These are phyloP conservation scores for Camellia lanceoleosa DNA, from an alignment of 148 eudicot species.

Conservation along the genomic window DNA sequence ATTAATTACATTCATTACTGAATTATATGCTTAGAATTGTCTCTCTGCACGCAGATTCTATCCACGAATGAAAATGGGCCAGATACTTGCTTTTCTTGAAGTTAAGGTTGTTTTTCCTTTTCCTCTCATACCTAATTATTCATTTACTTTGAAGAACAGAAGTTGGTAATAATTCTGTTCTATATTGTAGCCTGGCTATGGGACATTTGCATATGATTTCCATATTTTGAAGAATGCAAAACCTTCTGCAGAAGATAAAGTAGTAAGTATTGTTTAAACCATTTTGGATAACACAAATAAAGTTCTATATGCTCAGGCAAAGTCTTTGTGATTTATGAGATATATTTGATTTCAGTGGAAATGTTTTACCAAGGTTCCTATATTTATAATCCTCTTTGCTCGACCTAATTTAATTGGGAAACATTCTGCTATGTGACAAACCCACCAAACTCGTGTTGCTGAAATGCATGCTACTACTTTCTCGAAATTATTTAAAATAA, in stretches of 20 bases:
- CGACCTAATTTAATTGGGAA: not conserved
- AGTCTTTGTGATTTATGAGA: not conserved
- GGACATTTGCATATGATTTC: constrained; percentile 65
- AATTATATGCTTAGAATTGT: not conserved
- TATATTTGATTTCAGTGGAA: not conserved
- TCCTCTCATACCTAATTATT: not conserved
- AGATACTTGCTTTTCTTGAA: constrained; percentile 57
- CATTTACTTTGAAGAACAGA: not conserved
- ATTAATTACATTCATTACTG: not conserved
- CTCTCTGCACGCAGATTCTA: constrained; percentile 55
- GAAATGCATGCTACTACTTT: not conserved
- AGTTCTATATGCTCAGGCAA: not conserved
- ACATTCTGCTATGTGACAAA: not conserved
- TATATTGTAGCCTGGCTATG: constrained; percentile 79
- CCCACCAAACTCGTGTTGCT: not conserved
- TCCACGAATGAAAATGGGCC: constrained; percentile 72
- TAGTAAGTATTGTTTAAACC: constrained; percentile 45
- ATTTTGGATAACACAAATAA: not conserved
- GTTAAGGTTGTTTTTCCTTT: constrained; percentile 54
- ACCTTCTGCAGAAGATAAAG: constrained; percentile 45
- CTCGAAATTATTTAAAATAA: not conserved
- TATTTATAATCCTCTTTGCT: not conserved
- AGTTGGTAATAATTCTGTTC: constrained; percentile 2
- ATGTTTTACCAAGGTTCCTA: not conserved
- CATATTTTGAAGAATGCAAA: constrained; percentile 49